phyloP scores from a whole-genome alignment of 805 yeast genomes.

The Clavispora phyllophila region DNA sequence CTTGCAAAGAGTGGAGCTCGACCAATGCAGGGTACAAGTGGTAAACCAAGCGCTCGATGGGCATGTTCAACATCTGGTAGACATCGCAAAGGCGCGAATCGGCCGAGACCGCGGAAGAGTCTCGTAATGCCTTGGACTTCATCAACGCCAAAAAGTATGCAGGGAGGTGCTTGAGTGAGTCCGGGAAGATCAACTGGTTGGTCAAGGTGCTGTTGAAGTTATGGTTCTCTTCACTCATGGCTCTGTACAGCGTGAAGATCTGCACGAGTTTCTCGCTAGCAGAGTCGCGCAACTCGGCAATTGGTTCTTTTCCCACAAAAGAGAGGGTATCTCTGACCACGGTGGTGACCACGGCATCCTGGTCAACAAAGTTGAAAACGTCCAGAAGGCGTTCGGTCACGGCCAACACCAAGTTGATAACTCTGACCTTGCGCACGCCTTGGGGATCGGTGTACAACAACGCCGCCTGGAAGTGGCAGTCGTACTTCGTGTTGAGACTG shows the following conservation, averaged over 20 bases:
- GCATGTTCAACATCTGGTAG: constrained; percentile 46
- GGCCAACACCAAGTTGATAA: constrained; percentile 77
- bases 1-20: constrained; percentile 61
- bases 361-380: constrained; percentile 76
- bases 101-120: constrained; percentile 43
- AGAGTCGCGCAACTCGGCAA: constrained; percentile 35
- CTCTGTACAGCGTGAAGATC: constrained; percentile 46
- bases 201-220: constrained; percentile 28
- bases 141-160: constrained; percentile 62
- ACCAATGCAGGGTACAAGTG: constrained; percentile 78
- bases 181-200: constrained; percentile 76
- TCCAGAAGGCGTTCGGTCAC: constrained; percentile 70
- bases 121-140: constrained; percentile 61
- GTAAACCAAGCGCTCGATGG: constrained; percentile 52
- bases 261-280: constrained; percentile 37
- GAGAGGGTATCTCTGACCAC: constrained; percentile 37
- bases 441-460: constrained; percentile 71
- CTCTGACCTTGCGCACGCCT: constrained; percentile 81
- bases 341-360: constrained; percentile 40
- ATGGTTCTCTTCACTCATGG: constrained; percentile 42
- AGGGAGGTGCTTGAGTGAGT: constrained; percentile 67
- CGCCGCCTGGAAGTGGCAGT: constrained; percentile 90
- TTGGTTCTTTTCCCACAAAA: constrained; percentile 36
- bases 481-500: constrained; percentile 59
- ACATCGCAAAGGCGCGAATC: constrained; percentile 62